These are phyloP conservation scores for Straminergon stramineum DNA, from an alignment of 225 moss, liverwort and hornwort species.

Conservation along the genomic window DNA sequence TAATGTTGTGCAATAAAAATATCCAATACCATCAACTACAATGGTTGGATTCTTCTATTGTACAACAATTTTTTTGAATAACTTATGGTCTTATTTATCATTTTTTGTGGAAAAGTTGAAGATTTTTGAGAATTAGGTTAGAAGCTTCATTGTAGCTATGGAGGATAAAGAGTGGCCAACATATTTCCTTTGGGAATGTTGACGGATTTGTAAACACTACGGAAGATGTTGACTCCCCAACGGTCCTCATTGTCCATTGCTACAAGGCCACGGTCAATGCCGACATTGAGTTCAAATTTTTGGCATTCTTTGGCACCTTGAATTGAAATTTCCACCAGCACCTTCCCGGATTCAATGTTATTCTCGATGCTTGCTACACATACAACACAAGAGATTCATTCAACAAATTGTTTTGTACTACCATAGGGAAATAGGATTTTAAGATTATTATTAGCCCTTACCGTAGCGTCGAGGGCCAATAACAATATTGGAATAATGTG, in stretches of 20 bases:
- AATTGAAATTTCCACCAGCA: constrained; percentile 14
- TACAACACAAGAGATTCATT: background rate
- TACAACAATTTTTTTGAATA: background rate
- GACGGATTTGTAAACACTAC: constrained; percentile 3
- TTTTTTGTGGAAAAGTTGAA: background rate
- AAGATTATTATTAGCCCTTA: background rate
- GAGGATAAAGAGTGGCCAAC: constrained; percentile 16
- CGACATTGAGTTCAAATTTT: constrained; percentile 5
- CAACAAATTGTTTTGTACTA: background rate
- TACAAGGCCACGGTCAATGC: constrained; percentile 19
- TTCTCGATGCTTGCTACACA: constrained; percentile 24
- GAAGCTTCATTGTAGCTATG: background rate
- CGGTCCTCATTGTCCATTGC: constrained; percentile 20
- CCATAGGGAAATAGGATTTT: background rate
- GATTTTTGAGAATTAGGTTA: background rate
- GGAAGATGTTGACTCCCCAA: constrained; percentile 26
- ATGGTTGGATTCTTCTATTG: background rate
- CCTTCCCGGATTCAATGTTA: constrained; percentile 12
- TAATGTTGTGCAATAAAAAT: no score
- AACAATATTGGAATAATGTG: constrained; percentile 2
- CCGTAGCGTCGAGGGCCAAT: constrained; percentile 10
- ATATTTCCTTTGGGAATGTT: constrained; percentile 10
- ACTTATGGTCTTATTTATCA: background rate
- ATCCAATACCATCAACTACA: background rate
- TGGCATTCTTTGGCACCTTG: background rate